These are phyloP conservation scores for Biancaea sappan DNA, from an alignment of 306 rosid species.

Conservation along the genomic window DNA sequence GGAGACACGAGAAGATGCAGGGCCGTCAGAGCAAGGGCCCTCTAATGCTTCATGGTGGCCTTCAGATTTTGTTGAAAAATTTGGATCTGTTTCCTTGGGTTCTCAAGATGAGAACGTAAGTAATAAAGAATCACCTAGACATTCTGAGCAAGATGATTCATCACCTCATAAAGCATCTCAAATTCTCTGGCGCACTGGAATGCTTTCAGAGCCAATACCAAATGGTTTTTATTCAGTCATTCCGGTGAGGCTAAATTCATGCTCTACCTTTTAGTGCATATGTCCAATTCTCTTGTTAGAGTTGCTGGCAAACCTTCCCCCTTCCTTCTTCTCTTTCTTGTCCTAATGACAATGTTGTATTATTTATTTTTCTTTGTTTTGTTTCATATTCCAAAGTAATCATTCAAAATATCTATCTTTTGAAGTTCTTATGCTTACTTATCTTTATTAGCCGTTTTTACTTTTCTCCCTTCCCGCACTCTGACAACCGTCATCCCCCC, in stretches of 20 bases:
- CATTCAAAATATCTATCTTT: conserved; percentile 9
- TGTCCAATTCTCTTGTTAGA: conserved; percentile 20
- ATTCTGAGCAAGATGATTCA: conserved; percentile 56
- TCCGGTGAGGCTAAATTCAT: conserved; percentile 62
- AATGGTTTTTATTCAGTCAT: conserved; percentile 92
- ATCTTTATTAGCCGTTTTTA: conserved; percentile 21
- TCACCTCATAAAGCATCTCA: conserved; percentile 86
- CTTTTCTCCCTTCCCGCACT: too few species aligned
- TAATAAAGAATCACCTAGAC: conserved; percentile 59
- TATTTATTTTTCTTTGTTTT: background rate
- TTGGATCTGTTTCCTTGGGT: conserved; percentile 88
- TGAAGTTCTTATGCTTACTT: conserved; percentile 20
- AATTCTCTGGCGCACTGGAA: conserved; percentile 85
- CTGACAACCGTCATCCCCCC: too few species aligned
- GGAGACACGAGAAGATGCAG: conserved; percentile 86
- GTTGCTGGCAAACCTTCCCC: background rate
- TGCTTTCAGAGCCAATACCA: conserved; percentile 90
- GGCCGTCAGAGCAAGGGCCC: conserved; percentile 86
- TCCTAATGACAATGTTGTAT: background rate
- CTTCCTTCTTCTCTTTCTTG: background rate
- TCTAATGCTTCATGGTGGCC: conserved; percentile 90
- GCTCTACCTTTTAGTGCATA: conserved; percentile 23
- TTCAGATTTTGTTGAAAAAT: conserved; percentile 80
- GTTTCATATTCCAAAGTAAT: conserved; percentile 19
- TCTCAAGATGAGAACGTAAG: conserved; percentile 68